phyloP scores from a whole-genome alignment of 192 early-diverging fungal species.

The Gorgonomyces haynaldii region DNA sequence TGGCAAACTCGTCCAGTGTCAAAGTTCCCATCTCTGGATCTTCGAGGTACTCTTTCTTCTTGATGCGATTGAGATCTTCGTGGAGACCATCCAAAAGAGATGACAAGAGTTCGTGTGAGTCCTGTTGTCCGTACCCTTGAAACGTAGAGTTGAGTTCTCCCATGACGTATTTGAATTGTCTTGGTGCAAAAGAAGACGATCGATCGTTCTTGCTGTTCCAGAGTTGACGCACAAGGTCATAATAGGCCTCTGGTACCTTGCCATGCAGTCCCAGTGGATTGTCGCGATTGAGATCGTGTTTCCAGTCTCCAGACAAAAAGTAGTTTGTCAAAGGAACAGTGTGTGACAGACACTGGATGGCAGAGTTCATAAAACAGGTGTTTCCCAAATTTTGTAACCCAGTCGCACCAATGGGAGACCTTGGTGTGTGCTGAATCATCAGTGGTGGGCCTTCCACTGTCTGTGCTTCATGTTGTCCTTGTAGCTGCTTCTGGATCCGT shows the following conservation, averaged over 20 bases:
- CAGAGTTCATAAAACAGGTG: conserved; percentile 88
- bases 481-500: no score
- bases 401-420: background rate
- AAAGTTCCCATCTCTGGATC: conserved; percentile 58
- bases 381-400: conserved; percentile 80
- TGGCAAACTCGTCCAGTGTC: conserved; percentile 57
- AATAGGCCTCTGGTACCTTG: conserved; percentile 58
- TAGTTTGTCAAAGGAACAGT: conserved; percentile 33
- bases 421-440: background rate
- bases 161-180: conserved; percentile 63
- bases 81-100: conserved; percentile 77
- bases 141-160: conserved; percentile 47
- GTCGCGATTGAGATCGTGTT: conserved; percentile 46
- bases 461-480: no score
- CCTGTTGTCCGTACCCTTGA: conserved; percentile 68
- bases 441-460: no score
- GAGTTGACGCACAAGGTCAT: conserved; percentile 34
- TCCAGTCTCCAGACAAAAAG: conserved; percentile 32
- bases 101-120: conserved; percentile 73
- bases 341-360: conserved; percentile 79
- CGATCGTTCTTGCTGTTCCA: conserved; percentile 12
- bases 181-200: conserved; percentile 49
- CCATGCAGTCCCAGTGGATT: conserved; percentile 69
- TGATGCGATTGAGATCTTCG: conserved; percentile 75
- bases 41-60: conserved; percentile 69